Evolutionary conservation across 257 asterid genomes (phyloP).

Genomic region (Cinchona pubescens): DNA sequence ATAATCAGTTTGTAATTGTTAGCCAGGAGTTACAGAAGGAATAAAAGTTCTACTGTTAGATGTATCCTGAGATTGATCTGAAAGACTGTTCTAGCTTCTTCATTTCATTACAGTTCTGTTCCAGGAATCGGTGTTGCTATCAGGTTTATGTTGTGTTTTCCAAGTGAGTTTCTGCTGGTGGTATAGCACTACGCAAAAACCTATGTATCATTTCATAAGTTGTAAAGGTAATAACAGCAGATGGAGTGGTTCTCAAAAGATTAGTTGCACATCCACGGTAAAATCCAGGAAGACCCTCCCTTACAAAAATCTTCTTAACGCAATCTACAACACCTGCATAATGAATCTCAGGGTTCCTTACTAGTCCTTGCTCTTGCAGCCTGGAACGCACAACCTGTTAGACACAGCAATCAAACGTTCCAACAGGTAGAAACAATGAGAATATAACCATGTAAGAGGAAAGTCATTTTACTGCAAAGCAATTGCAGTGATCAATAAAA

Average conservation of each 20-base stretch:
- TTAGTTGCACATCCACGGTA: constrained; percentile 97
- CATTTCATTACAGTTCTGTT: constrained; percentile 32
- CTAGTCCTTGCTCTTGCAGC: constrained; percentile 93
- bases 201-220: constrained; percentile 85
- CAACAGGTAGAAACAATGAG: not conserved
- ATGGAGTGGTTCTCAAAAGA: constrained; percentile 89
- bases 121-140: constrained; percentile 27
- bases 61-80: constrained; percentile 40
- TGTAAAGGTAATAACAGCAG: constrained; percentile 89
- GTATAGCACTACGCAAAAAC: constrained; percentile 43
- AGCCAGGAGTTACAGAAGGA: constrained; percentile 42
- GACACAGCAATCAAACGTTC: not conserved
- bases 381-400: constrained; percentile 86
- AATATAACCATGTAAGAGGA: not conserved
- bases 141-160: constrained; percentile 31
- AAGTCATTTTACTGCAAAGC: not conserved
- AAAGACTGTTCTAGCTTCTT: constrained; percentile 19
- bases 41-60: constrained; percentile 44
- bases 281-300: constrained; percentile 75
- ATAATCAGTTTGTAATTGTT: constrained; percentile 40
- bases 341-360: constrained; percentile 43
- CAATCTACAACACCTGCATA: constrained; percentile 79
- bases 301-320: constrained; percentile 53
- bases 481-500: not conserved
- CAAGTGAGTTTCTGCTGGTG: constrained; percentile 46